Conservation (phyloP, 345 rosid species). For the Eucalyptus victrix region DNA sequence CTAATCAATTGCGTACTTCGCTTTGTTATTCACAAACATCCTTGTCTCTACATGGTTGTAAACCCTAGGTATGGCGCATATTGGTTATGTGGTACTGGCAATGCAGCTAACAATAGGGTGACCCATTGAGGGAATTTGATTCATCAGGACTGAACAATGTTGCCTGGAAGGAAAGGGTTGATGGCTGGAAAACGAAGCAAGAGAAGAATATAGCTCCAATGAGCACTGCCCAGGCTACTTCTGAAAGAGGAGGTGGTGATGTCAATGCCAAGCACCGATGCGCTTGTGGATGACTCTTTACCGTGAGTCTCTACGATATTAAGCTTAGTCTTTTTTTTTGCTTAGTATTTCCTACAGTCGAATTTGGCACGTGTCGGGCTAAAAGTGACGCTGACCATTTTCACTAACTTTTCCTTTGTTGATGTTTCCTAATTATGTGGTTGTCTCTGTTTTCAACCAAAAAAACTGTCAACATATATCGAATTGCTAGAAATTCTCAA, state of each 20-base stretch:
- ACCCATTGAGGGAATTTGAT: conserved; percentile 3
- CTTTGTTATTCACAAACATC: background rate
- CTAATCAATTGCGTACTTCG: conserved; percentile 1
- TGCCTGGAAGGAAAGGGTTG: conserved; percentile 87
- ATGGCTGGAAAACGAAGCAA: conserved; percentile 96
- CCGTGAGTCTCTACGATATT: conserved; percentile 37
- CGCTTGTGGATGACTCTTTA: conserved; percentile 73
- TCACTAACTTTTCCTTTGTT: background rate
- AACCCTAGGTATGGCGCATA: background rate
- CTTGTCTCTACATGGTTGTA: background rate
- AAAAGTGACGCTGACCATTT: background rate
- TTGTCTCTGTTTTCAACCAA: background rate
- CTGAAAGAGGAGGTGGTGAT: conserved; percentile 85
- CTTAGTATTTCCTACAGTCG: background rate
- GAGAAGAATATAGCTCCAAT: conserved; percentile 69
- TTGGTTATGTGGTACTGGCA: background rate
- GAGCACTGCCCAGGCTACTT: conserved; percentile 68
- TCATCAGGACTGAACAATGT: conserved; percentile 53
- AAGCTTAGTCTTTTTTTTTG: background rate
- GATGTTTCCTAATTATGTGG: background rate
- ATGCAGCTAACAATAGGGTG: conserved; percentile 22
- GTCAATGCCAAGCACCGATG: conserved; percentile 80
- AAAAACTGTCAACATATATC: background rate
- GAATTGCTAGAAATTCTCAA: background rate
- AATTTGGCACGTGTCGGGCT: background rate